Evolutionary conservation across 208 protist species (phyloP), one percentile per base, ranked within the genome.

Genomic region (Leishmania major): DNA sequence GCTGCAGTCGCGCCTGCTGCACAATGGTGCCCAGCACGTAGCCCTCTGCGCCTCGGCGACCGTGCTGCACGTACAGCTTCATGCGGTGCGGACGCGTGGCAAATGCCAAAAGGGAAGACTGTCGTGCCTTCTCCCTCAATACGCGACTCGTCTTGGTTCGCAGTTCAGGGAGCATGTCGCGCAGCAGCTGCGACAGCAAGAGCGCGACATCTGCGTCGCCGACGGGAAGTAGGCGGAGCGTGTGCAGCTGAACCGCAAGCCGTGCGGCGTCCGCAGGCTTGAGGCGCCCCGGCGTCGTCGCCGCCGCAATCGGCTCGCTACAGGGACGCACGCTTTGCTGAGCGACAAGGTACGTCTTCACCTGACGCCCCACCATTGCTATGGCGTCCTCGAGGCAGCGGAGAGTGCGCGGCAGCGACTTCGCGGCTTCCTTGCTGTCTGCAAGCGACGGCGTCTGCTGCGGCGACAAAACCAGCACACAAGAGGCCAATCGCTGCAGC

Each of bases 71-170:
- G 64, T 80, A 83, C n/a, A 96, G 84, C 72, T 94, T 91, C 28
- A 74, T 47, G 8, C 91, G 86, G 64, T 97, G 94, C 15, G 82
- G 67, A 28, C 90, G 87, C 15, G 94, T 96, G 10, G 92, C 88
- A 64, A 95, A 97, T 55, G 88, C 88, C 62, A 95, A 84, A 75
- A 97, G 88, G 22, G 88, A 90, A 60, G 81, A 93, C 67, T 90
- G 82, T 72, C 89, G 84, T n/a, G 92, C 86, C 57, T 92, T 91
- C 40, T 88, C 84, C 62, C 86, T 45, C 81, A 97, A 80, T 31
- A 81, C 62, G 10, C 78, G 78, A 22, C 85, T 87, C n/a, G 94
- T 97, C 28, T 91, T 88, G 37, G 91, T 96, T 60, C 88, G 88
- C 3, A 97, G 86, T 79, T 94, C 84, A 35, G 94, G 93, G 67